phyloP scores from a whole-genome alignment of 139 green algal species.

The Choricystis sp. region DNA sequence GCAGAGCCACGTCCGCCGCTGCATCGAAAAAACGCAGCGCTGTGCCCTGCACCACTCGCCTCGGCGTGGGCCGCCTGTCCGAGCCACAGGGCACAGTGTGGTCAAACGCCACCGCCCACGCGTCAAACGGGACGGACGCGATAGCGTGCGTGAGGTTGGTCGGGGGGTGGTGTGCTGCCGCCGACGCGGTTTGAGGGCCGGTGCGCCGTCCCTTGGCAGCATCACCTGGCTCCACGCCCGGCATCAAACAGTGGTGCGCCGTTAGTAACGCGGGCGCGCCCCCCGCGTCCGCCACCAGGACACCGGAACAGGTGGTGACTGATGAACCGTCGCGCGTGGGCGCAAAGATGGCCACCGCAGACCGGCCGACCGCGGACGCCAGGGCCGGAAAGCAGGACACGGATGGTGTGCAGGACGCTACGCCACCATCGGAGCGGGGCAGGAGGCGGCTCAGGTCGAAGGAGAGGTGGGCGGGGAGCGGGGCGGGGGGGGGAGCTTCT shows the following conservation, averaged over 20 bases:
- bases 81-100: not conserved
- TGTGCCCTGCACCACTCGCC: not conserved
- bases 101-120: not conserved
- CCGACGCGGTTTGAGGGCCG: no score
- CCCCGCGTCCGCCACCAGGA: no score
- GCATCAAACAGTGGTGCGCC: not conserved
- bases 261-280: not conserved
- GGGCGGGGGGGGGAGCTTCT: no score
- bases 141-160: no score
- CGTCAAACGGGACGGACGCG: not conserved
- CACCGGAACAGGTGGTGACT: not conserved
- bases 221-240: no score
- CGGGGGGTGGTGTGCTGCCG: no score
- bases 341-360: not conserved
- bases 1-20: not conserved
- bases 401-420: not conserved
- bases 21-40: not conserved
- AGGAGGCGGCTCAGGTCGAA: not conserved
- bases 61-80: not conserved
- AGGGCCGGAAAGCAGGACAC: not conserved
- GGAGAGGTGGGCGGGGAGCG: not conserved
- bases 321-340: not conserved
- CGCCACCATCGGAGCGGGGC: not conserved
- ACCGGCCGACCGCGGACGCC: no score
- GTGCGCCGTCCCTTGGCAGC: no score